Percentiles rank a stretch among this genome's conserved stretches.
phyloP scores from a whole-genome alignment of 495 filamentous ascomycete species.

The Penicillium cosmopolitanum region DNA sequence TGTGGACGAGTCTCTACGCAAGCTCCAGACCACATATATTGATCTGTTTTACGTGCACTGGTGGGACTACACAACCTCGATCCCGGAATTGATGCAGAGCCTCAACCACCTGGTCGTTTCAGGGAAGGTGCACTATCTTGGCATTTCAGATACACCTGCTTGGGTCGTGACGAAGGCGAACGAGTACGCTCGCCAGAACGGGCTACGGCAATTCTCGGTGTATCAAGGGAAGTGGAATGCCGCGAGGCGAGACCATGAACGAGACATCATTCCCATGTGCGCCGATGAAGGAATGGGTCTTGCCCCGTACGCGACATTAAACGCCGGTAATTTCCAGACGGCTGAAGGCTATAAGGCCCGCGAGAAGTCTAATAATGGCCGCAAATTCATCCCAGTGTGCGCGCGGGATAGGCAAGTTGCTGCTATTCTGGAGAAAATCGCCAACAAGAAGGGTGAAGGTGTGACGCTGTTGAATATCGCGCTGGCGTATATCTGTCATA shows the following conservation, averaged over 20 bases:
- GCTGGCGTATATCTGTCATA: conserved; percentile 58
- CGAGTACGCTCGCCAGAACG: conserved; percentile 32
- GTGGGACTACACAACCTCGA: conserved; percentile 67
- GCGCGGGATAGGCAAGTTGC: conserved; percentile 57
- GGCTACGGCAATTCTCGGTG: conserved; percentile 29
- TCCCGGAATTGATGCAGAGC: conserved; percentile 71
- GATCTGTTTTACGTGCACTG: conserved; percentile 74
- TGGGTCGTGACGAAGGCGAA: conserved; percentile 46
- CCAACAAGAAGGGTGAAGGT: conserved; percentile 50
- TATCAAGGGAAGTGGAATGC: conserved; percentile 38
- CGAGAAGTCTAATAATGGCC: conserved; percentile 33
- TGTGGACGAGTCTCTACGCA: conserved; percentile 58
- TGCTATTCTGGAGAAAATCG: conserved; percentile 60
- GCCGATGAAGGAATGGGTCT: conserved; percentile 41
- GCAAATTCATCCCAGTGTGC: conserved; percentile 32
- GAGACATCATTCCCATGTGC: conserved; percentile 42
- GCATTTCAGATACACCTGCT: conserved; percentile 65
- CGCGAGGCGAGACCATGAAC: conserved; percentile 31
- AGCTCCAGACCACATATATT: conserved; percentile 68
- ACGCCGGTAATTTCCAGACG: conserved; percentile 56
- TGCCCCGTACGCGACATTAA: conserved; percentile 36
- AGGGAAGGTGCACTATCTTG: conserved; percentile 74
- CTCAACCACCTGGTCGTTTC: conserved; percentile 60
- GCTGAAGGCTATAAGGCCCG: conserved; percentile 24
- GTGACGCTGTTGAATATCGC: conserved; percentile 44